These are phyloP conservation scores for Sherardia arvensis DNA, from an alignment of 257 asterid genomes.

Conservation along the genomic window DNA sequence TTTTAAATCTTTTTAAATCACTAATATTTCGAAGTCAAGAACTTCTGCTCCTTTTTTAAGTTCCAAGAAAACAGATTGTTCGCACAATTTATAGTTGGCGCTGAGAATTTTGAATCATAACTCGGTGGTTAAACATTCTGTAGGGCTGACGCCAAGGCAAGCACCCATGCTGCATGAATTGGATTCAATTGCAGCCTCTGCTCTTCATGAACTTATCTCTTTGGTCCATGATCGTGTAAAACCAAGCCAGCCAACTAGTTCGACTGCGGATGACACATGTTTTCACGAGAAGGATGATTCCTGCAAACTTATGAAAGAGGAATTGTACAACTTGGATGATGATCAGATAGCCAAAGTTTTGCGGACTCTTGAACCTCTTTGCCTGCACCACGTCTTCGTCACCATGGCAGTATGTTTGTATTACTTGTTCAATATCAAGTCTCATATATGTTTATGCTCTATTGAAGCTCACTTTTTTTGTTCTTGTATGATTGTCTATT, in stretches of 20 bases:
- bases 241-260: conserved; percentile 32
- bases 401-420: conserved; percentile 68
- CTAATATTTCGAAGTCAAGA: background rate
- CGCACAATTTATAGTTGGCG: conserved; percentile 26
- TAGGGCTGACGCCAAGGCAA: conserved; percentile 26
- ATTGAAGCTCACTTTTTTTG: background rate
- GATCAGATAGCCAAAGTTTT: conserved; percentile 64
- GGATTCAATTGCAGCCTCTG: conserved; percentile 45
- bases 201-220: conserved; percentile 66
- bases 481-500: background rate
- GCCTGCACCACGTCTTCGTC: conserved; percentile 52
- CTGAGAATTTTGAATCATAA: conserved; percentile 22
- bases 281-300: conserved; percentile 26
- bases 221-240: conserved; percentile 54
- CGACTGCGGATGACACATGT: conserved; percentile 23
- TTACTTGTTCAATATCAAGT: background rate
- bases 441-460: background rate
- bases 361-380: conserved; percentile 65
- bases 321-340: conserved; percentile 41
- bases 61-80: background rate
- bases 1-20: conserved; percentile 7
- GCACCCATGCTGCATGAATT: conserved; percentile 40
- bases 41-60: background rate
- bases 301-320: conserved; percentile 18
- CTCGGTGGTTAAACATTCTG: conserved; percentile 22